A percentile compares a stretch with the other conserved stretches of the same genome.
phyloP scores from a whole-genome alignment of 2,329 filamentous ascomycete genomes.

The Fusarium sororula region DNA sequence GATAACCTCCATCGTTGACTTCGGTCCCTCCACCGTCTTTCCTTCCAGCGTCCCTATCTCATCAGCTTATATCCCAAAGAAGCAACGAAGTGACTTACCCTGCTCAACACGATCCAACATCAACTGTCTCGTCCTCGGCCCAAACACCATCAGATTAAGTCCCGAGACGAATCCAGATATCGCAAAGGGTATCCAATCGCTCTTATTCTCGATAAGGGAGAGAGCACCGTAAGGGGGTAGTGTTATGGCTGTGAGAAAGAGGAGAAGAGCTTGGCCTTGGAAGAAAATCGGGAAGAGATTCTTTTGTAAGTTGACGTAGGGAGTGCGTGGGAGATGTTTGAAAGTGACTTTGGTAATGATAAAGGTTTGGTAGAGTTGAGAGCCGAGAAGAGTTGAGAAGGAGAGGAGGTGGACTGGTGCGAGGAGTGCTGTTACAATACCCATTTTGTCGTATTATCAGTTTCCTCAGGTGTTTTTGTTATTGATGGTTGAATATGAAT shows the following conservation, averaged over 20 bases:
- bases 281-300: conserved; percentile 55
- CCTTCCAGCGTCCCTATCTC: conserved; percentile 20
- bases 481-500: accelerated
- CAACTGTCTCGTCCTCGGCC: conserved; percentile 46
- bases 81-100: conserved; percentile 8
- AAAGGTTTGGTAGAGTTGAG: conserved; percentile 53
- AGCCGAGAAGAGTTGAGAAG: conserved; percentile 52
- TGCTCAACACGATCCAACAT: conserved; percentile 42
- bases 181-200: conserved; percentile 48
- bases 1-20: conserved; percentile 19
- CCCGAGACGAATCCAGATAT: conserved; percentile 44
- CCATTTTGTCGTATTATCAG: conserved; percentile 16
- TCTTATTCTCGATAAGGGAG: conserved; percentile 42
- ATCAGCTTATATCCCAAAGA: neutral
- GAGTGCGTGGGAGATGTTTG: conserved; percentile 45
- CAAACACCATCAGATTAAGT: conserved; percentile 50
- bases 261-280: conserved; percentile 46
- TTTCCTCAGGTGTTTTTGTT: neutral
- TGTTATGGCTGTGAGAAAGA: conserved; percentile 48
- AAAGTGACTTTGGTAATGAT: conserved; percentile 49
- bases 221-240: conserved; percentile 46
- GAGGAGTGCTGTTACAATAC: conserved; percentile 32
- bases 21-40: conserved; percentile 15
- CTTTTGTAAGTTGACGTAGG: conserved; percentile 53
- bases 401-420: conserved; percentile 50